Base-by-base conservation (phyloP, 441 rosid species). In the Macaranga tanarius region DNA sequence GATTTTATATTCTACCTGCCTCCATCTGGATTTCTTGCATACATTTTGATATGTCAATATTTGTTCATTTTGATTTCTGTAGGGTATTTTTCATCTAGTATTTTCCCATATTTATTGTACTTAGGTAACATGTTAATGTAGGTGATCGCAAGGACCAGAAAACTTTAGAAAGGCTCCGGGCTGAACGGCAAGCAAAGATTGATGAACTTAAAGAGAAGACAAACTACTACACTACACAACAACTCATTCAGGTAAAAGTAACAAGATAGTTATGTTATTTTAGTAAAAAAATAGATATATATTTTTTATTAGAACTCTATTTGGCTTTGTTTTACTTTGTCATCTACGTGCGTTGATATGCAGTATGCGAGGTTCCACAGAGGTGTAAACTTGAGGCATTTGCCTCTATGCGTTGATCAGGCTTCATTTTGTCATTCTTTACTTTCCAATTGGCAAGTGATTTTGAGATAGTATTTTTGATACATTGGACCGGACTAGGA, bases 161-260 rank as follows among this genome's bases (percentile, higher is more conserved):
- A 77, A 85, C 85, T 62, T 83, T 95, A 64, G 98, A 88, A 81
- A 88, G 85, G 80, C 93, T 95, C 69, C 91, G 92, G 58, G 89
- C 90, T 45, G 99, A 95, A 79, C 88, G 97, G 84, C 88, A 90
- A 84, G 92, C 86, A 12, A 92, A 92, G 77, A 92, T 95, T 67
- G 86, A 92, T 72, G 97, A 95, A 82, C 95, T 94, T 64, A 94
- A 94, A 75, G 97, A 94, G 84, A 87, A 80, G 82, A 95, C 94
- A 73, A 95, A 95, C 81, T 92, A 91, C 79, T 95, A 95, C 79
- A 82, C 85, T 47, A 95, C 97, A 9, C 99, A 95, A 66, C 96
- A 90, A 74, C 91, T 95, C 79, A 95, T 95, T 83, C 95, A 92
- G 98, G 99, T 92, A 67, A 73, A 7, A 2, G 10, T 45, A 31